Evolutionary conservation across 129 eudicot species (phyloP).

Genomic region (Chrysanthemum makinoi): DNA sequence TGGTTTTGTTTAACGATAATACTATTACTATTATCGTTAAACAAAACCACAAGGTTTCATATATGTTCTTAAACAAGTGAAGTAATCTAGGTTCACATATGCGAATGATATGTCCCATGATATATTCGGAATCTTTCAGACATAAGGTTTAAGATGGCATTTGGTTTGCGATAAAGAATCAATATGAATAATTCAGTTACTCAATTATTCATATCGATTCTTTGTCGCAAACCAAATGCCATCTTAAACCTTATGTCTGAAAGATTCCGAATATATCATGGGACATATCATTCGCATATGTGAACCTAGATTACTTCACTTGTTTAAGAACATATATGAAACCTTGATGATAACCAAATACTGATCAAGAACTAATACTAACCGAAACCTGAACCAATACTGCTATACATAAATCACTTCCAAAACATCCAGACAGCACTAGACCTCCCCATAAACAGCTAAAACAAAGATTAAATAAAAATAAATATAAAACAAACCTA

Average conservation of each 20-base stretch:
- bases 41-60: neutral
- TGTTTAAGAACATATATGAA: neutral
- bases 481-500: conserved; percentile 13
- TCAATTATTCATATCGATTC: too few species aligned
- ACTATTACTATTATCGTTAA: too few species aligned
- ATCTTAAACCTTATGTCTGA: too few species aligned
- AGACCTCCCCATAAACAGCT: conserved; percentile 7
- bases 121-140: too few species aligned
- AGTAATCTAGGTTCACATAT: neutral
- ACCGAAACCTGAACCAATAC: conserved; percentile 20
- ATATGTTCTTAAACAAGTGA: neutral
- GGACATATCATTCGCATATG: too few species aligned
- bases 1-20: too few species aligned
- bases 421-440: conserved; percentile 11
- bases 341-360: conserved; percentile 1
- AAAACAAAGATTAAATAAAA: conserved; percentile 6
- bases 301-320: neutral
- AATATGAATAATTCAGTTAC: too few species aligned
- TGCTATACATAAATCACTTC: conserved; percentile 23
- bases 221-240: too few species aligned
- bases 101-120: too few species aligned
- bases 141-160: too few species aligned
- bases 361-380: conserved; percentile 1
- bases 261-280: too few species aligned
- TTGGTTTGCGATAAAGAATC: too few species aligned